phyloP scores from a whole-genome alignment of 495 filamentous ascomycete genomes.

The Xylaria scruposa region DNA sequence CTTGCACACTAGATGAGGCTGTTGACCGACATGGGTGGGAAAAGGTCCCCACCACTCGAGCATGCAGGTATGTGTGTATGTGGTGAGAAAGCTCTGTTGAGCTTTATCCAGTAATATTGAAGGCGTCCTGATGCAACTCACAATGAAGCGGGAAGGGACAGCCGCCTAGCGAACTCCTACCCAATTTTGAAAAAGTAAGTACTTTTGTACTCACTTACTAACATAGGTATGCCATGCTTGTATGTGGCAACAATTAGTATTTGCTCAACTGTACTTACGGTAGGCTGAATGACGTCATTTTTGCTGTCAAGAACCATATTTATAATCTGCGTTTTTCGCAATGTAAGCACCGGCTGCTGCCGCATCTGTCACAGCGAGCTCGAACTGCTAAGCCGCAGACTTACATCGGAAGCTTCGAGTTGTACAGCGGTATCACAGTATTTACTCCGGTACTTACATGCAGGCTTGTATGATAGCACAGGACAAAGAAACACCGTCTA shows the following conservation, averaged over 20 bases:
- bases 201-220: too few relatives aligned
- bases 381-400: not conserved
- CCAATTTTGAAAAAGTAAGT: too few relatives aligned
- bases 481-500: not conserved
- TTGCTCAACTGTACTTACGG: too few relatives aligned
- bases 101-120: not conserved
- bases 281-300: constrained; percentile 3
- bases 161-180: too few relatives aligned
- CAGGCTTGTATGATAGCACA: not conserved
- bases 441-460: not conserved
- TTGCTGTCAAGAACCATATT: not conserved
- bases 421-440: not conserved
- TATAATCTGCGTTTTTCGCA: not conserved
- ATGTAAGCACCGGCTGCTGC: not conserved
- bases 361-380: not conserved
- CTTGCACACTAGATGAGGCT: not conserved
- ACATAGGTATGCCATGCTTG: not conserved
- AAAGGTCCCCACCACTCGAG: too few relatives aligned
- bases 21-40: not conserved
- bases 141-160: not conserved
- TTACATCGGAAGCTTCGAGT: not conserved
- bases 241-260: not conserved
- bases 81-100: not conserved
- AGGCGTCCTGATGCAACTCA: too few relatives aligned
- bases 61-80: not conserved